A percentile compares a stretch with the other conserved stretches of the same genome.
These are phyloP conservation scores for Rhizopogon vinicolor DNA, from an alignment of 768 basidiomycete genomes.

Conservation along the genomic window DNA sequence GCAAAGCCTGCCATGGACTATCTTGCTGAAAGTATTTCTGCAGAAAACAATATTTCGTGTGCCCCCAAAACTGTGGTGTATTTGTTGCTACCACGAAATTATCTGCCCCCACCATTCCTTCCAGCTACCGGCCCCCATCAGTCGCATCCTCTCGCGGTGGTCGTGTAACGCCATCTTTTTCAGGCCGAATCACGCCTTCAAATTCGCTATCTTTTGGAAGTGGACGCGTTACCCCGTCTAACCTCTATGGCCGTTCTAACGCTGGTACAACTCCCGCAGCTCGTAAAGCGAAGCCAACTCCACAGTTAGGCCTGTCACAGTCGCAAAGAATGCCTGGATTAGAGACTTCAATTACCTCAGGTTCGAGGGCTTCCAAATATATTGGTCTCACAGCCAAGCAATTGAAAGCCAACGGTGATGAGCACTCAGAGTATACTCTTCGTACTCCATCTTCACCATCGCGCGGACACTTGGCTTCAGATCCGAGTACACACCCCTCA, in stretches of 20 bases:
- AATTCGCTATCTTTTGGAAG: constrained; percentile 27
- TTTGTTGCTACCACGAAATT: constrained; percentile 85
- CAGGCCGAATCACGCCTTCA: constrained; percentile 45
- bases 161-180: constrained; percentile 37
- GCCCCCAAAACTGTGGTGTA: constrained; percentile 83
- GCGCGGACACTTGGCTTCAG: constrained; percentile 30
- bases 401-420: constrained; percentile 33
- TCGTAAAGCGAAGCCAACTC: constrained; percentile 27
- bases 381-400: constrained; percentile 82
- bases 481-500: constrained; percentile 31
- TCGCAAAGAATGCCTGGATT: constrained; percentile 15
- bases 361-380: constrained; percentile 83
- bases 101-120: constrained; percentile 66
- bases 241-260: constrained; percentile 45
- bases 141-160: constrained; percentile 68
- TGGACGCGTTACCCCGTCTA: constrained; percentile 58
- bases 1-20: not conserved
- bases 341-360: constrained; percentile 60
- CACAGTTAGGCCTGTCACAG: constrained; percentile 30
- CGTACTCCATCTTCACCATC: constrained; percentile 31
- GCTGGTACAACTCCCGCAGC: constrained; percentile 31
- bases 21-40: constrained; percentile 6
- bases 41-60: constrained; percentile 82
- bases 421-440: constrained; percentile 16
- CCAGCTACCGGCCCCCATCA: constrained; percentile 64